Percentiles rank a stretch among this genome's conserved stretches.
phyloP scores from a whole-genome alignment of 768 basidiomycete genomes.

The Macrolepiota albuminosa region DNA sequence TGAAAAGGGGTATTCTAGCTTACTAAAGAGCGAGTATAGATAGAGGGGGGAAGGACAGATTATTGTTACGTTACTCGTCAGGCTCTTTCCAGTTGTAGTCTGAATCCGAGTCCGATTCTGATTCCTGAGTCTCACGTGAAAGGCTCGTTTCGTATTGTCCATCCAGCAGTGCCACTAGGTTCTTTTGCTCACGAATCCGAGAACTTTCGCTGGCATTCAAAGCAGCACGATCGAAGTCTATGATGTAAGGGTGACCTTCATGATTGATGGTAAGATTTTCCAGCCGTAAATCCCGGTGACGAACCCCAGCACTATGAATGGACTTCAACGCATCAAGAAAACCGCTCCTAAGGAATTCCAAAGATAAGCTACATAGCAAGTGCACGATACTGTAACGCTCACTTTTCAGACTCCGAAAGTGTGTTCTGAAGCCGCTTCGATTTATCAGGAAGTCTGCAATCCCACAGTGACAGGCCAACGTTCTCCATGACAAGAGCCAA shows the following conservation, averaged over 20 bases:
- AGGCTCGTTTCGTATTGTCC: not conserved
- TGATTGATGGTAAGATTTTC: slow-evolving; percentile 18
- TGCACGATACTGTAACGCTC: not conserved
- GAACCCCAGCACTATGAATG: not conserved
- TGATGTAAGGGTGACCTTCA: slow-evolving; percentile 14
- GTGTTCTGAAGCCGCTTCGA: not conserved
- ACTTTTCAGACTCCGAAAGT: not conserved
- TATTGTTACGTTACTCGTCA: not conserved
- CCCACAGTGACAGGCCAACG: slow-evolving; percentile 3
- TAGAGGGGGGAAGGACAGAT: not conserved
- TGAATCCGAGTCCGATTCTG: not conserved
- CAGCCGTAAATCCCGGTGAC: slow-evolving; percentile 17
- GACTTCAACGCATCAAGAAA: not conserved
- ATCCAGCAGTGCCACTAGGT: not conserved
- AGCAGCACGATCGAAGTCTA: slow-evolving; percentile 20
- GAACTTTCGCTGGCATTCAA: not conserved
- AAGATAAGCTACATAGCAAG: not conserved
- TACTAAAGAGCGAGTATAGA: not conserved
- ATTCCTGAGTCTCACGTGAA: not conserved
- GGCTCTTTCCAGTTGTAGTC: not conserved
- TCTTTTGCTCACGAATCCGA: not conserved
- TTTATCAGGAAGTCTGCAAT: not conserved
- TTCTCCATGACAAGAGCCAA: slow-evolving; percentile 5
- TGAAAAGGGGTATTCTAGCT: not conserved
- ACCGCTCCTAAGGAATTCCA: not conserved